These are phyloP conservation scores for Panellus pusillus DNA, from an alignment of 768 basidiomycete genomes.

Conservation along the genomic window DNA sequence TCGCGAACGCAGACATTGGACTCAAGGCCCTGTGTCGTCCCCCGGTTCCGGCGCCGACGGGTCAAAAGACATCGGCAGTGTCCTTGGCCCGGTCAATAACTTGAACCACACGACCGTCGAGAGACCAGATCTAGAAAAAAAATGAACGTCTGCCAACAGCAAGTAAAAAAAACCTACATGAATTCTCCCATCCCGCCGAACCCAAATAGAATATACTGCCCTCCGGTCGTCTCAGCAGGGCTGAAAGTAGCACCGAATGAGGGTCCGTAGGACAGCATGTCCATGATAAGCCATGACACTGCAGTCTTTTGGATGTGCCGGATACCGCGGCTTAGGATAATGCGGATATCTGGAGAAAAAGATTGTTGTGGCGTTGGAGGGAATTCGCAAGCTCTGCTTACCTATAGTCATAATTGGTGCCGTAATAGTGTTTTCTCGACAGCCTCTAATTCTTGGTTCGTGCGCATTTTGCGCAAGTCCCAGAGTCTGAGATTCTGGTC, in stretches of 20 bases:
- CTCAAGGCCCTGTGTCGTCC: constrained; percentile 29
- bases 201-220: constrained; percentile 95
- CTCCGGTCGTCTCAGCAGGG: constrained; percentile 87
- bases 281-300: constrained; percentile 96
- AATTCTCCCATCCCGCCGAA: constrained; percentile 78
- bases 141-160: background rate
- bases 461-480: constrained; percentile 93
- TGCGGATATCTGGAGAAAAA: constrained; percentile 48
- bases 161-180: constrained; percentile 52
- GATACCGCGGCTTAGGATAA: constrained; percentile 62
- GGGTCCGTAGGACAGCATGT: constrained; percentile 84
- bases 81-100: constrained; percentile 78
- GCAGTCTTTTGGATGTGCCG: constrained; percentile 83
- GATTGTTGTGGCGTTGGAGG: background rate
- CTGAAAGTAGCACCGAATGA: constrained; percentile 98
- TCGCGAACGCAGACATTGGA: constrained; percentile 74
- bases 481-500: constrained; percentile 90
- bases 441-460: constrained; percentile 62
- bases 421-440: constrained; percentile 53
- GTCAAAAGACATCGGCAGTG: constrained; percentile 68
- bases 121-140: constrained; percentile 78
- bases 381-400: constrained; percentile 30
- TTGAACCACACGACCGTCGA: constrained; percentile 86
- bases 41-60: constrained; percentile 64
- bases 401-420: constrained; percentile 80